Percentiles rank a stretch among this genome's conserved stretches.
Evolutionary conservation across 108 stramenopile species (phyloP).

Genomic region (Discostella stelligeroides): DNA sequence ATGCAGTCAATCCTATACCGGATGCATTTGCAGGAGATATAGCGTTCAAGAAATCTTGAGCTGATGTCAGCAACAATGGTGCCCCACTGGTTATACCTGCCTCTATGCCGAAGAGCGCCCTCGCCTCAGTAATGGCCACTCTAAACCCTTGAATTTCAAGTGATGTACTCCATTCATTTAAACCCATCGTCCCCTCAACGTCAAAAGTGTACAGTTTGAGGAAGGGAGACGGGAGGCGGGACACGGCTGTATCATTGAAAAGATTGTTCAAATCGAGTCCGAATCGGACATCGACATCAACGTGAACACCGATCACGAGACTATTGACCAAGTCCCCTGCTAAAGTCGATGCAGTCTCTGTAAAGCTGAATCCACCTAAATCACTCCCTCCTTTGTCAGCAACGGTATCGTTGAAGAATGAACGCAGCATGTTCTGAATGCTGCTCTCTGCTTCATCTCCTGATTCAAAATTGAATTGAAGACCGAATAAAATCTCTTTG

Average conservation of each 20-base stretch:
- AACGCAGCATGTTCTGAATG: constrained; percentile 6
- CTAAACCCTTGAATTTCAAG: constrained; percentile 8
- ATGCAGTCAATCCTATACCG: constrained; percentile 18
- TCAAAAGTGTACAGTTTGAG: constrained; percentile 17
- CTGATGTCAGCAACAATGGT: not conserved
- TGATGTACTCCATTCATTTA: constrained; percentile 32
- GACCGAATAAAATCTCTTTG: constrained; percentile 26
- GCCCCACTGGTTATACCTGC: not conserved
- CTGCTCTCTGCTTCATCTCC: constrained; percentile 6
- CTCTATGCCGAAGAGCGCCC: constrained; percentile 15
- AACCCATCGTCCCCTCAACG: constrained; percentile 18
- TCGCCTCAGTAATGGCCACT: constrained; percentile 25
- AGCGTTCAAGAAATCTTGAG: not conserved
- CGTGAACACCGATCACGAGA: constrained; percentile 26
- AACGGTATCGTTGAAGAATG: not conserved
- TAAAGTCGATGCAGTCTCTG: not conserved
- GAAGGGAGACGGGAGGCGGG: constrained; percentile 22
- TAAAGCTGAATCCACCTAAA: constrained; percentile 20
- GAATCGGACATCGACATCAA: constrained; percentile 15
- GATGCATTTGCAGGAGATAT: not conserved
- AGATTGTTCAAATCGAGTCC: constrained; percentile 23
- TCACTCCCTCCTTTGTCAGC: not conserved
- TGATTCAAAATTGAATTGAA: constrained; percentile 21
- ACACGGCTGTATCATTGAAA: constrained; percentile 3
- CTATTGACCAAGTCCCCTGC: constrained; percentile 18